phyloP scores from a whole-genome alignment of 2,329 filamentous ascomycete species.

The Fusarium napiforme region DNA sequence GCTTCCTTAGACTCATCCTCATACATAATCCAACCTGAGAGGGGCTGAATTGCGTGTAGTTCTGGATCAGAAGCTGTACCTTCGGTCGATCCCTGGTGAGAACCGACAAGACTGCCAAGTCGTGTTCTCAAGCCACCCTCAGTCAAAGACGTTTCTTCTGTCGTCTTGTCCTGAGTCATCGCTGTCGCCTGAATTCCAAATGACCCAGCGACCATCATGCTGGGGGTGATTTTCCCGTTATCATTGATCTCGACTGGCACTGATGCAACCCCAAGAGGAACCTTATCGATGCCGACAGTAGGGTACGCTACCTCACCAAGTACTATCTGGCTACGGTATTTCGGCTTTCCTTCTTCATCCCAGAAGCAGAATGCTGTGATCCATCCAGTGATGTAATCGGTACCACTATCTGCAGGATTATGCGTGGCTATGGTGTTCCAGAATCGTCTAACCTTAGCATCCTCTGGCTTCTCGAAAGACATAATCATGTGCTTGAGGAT shows the following conservation, averaged over 20 bases:
- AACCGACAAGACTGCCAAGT: fast-evolving
- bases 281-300: background rate
- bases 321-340: background rate
- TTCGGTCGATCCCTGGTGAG: background rate
- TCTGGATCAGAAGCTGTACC: background rate
- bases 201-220: background rate
- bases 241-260: background rate
- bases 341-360: background rate
- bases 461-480: background rate
- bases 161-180: fast-evolving
- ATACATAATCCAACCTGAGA: background rate
- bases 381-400: background rate
- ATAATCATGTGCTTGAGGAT: background rate
- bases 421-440: background rate
- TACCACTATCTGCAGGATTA: background rate
- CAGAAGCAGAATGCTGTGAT: background rate
- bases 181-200: background rate
- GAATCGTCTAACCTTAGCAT: background rate
- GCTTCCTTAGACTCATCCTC: background rate
- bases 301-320: background rate
- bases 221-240: background rate
- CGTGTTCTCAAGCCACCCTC: background rate
- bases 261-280: background rate
- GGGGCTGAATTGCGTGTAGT: background rate
- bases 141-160: background rate